Conservation (phyloP, 140 eudicot genomes). For the Bidens hawaiensis region DNA sequence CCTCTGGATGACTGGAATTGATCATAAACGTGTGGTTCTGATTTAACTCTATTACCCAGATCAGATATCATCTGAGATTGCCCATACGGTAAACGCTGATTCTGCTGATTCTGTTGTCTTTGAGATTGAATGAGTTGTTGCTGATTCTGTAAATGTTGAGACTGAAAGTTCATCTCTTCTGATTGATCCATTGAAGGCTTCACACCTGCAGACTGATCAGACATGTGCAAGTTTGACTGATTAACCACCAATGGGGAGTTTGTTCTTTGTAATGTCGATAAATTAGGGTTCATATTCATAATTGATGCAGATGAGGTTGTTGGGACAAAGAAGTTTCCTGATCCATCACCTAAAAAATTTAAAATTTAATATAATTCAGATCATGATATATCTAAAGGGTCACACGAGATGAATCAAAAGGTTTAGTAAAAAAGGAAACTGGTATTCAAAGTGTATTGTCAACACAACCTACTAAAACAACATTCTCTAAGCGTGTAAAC, state of each 20-base stretch:
- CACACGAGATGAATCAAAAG: slow-evolving; percentile 3
- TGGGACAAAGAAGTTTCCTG: slow-evolving; percentile 57
- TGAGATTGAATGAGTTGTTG: slow-evolving; percentile 46
- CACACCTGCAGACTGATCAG: slow-evolving; percentile 40
- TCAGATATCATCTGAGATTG: slow-evolving; percentile 52
- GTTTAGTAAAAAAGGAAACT: neutral
- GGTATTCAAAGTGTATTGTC: neutral
- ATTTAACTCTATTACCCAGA: slow-evolving; percentile 37
- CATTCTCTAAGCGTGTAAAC: no score
- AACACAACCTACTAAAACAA: neutral
- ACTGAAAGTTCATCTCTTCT: slow-evolving; percentile 41
- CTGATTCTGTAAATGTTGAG: slow-evolving; percentile 38
- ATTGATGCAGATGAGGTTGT: slow-evolving; percentile 42
- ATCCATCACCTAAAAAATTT: slow-evolving; percentile 57
- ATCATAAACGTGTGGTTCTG: slow-evolving; percentile 51
- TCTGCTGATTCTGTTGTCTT: slow-evolving; percentile 52
- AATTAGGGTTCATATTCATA: slow-evolving; percentile 37
- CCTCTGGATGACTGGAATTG: slow-evolving; percentile 48
- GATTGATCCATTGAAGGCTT: slow-evolving; percentile 46
- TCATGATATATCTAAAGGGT: slow-evolving; percentile 2
- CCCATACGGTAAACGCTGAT: slow-evolving; percentile 34
- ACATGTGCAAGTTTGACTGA: slow-evolving; percentile 32
- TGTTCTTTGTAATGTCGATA: slow-evolving; percentile 39
- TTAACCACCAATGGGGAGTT: slow-evolving; percentile 41
- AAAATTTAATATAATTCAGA: neutral